These are phyloP conservation scores for Trichopus zeylanicus DNA, from an alignment of 116 monocot genomes.

Conservation along the genomic window DNA sequence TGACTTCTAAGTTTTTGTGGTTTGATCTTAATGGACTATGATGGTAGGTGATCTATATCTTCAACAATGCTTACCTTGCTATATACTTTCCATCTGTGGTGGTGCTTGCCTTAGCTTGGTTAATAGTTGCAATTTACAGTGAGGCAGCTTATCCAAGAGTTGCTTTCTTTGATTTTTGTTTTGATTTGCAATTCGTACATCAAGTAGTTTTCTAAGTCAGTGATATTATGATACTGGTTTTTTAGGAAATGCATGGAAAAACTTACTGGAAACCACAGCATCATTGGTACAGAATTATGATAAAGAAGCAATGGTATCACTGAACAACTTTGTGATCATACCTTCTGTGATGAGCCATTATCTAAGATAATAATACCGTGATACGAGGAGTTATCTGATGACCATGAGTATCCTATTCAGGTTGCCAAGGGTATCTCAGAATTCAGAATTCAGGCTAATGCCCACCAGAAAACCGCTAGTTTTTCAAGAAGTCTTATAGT, in stretches of 20 bases:
- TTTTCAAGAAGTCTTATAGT: slow-evolving; percentile 63
- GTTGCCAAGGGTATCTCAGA: slow-evolving; percentile 78
- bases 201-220: background rate
- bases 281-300: slow-evolving; percentile 44
- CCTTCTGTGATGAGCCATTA: slow-evolving; percentile 86
- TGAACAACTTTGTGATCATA: slow-evolving; percentile 85
- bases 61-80: no score
- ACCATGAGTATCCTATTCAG: slow-evolving; percentile 16
- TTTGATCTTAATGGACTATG: no score
- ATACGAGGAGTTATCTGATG: no score
- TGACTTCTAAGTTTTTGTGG: no score
- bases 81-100: no score
- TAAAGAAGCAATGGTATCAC: slow-evolving; percentile 47
- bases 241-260: slow-evolving; percentile 69
- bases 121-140: no score
- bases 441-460: slow-evolving; percentile 75
- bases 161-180: no score
- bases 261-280: slow-evolving; percentile 44
- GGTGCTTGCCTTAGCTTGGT: no score
- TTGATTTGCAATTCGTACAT: no score
- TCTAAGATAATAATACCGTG: no score
- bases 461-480: slow-evolving; percentile 75
- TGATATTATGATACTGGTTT: background rate
- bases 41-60: no score
- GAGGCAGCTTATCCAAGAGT: no score